Evolutionary conservation across 1,139 yeast species (phyloP), one percentile per base, ranked within the genome.

Genomic region (Taphrina betulina): DNA sequence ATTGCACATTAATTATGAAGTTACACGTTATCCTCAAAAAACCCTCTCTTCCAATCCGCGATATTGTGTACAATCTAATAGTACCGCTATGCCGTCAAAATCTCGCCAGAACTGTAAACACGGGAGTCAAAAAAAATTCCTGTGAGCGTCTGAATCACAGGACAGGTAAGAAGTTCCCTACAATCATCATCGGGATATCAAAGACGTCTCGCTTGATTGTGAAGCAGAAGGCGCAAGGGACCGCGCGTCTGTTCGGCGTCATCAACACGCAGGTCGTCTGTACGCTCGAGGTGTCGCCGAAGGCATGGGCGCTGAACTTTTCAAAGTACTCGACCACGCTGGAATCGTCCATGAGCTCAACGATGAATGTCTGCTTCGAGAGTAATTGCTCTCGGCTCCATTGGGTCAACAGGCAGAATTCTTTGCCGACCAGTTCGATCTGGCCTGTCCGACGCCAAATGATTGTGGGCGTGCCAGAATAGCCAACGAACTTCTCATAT

Each of bases 371-470:
- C 35, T 67, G 63, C 44, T 66, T 62, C 34, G 65, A 65, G 53
- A 89, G 70, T 28, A 90, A 69, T 59, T 83, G 84, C 38, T 81
- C 83, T 62, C 79, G 78, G 8, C 82, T 72, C 96, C 97, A 89
- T 1, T 96, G 97, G 0, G 96, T 88, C 22, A 92, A 72, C 14
- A 87, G 78, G 63, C 94, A 84, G 67, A 92, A 92, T 69, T 92
- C 97, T 63, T 85, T 86, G 8, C 95, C 95, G 2, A 90, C 95
- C 59, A 89, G 90, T 0, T 96, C 95, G 19, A 92, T 86, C 68
- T 90, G 96, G 7, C 96, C 96, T 0, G 96, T 89, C 58, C 97
- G 76, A 62, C 98, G 75, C 97, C 97, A 92, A 3, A 89, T 92
- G 24, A 90, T 80, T 0, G 96, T 89, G 0, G 97, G 97, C 0